Percentiles rank a stretch among this genome's conserved stretches.
These are phyloP conservation scores for Cucurbita moschata DNA, from an alignment of 306 rosid genomes.

Conservation along the genomic window DNA sequence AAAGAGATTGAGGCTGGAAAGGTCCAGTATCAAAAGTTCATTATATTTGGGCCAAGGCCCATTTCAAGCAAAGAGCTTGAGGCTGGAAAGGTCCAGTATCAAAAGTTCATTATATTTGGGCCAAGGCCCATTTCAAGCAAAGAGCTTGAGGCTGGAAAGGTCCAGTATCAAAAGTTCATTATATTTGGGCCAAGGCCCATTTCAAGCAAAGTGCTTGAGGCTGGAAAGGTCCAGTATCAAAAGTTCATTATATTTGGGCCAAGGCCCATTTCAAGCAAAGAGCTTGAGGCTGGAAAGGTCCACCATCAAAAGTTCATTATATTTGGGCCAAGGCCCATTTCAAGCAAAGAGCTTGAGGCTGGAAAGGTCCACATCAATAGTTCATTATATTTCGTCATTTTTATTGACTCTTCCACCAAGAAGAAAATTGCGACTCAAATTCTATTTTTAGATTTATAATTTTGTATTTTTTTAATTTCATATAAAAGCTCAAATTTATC, in stretches of 20 bases:
- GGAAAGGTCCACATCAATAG: no score
- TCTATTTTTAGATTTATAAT: background rate
- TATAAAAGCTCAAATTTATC: background rate
- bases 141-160: no score
- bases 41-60: background rate
- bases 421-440: background rate
- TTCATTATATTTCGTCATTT: no score
- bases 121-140: background rate
- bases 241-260: background rate
- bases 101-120: background rate
- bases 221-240: no score
- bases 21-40: background rate
- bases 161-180: background rate
- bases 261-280: background rate
- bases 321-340: background rate
- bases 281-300: no score
- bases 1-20: no score
- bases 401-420: background rate
- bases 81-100: no score
- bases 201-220: background rate
- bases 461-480: background rate
- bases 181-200: background rate
- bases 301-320: background rate
- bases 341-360: background rate
- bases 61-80: background rate